Conservation (phyloP, 2,329 filamentous ascomycete genomes). For the Claviceps capensis region DNA sequence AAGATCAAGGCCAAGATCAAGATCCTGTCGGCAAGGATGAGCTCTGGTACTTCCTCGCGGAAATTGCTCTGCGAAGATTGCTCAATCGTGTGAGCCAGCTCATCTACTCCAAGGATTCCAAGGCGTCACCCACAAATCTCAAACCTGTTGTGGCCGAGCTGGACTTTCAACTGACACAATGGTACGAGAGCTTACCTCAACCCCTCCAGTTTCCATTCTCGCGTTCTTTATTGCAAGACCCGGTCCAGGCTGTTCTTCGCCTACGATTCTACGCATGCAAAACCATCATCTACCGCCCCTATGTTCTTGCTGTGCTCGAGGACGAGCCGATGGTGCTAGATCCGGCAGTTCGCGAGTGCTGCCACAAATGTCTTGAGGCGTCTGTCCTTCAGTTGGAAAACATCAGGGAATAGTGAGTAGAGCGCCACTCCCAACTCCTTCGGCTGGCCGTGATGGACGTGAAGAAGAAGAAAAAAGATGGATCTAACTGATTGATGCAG, state of each 20-base stretch:
- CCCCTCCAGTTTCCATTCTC: constrained; percentile 68
- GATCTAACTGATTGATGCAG: constrained; percentile 21
- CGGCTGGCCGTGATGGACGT: not conserved
- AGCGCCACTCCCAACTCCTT: not conserved
- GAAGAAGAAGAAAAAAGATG: constrained; percentile 3
- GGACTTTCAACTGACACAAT: constrained; percentile 71
- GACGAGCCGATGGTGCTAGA: constrained; percentile 62
- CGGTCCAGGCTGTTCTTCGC: constrained; percentile 65
- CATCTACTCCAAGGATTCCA: too few relatives aligned
- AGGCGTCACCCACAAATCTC: constrained; percentile 54
- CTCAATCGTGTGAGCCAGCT: too few relatives aligned
- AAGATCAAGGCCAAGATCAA: too few relatives aligned
- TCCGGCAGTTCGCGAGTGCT: constrained; percentile 60
- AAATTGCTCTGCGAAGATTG: too few relatives aligned
- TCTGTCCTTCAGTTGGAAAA: constrained; percentile 69
- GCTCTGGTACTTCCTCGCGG: too few relatives aligned
- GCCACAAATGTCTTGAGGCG: constrained; percentile 69
- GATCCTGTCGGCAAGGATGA: too few relatives aligned
- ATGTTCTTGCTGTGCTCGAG: constrained; percentile 66
- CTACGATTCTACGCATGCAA: constrained; percentile 74
- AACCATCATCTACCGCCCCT: constrained; percentile 75
- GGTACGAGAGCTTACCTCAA: constrained; percentile 66
- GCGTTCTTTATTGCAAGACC: constrained; percentile 47
- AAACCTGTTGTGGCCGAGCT: constrained; percentile 69
- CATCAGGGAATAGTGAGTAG: constrained; percentile 58